These are phyloP conservation scores for Pythium diclinum DNA, from an alignment of 352 stramenopile species.

Conservation along the genomic window DNA sequence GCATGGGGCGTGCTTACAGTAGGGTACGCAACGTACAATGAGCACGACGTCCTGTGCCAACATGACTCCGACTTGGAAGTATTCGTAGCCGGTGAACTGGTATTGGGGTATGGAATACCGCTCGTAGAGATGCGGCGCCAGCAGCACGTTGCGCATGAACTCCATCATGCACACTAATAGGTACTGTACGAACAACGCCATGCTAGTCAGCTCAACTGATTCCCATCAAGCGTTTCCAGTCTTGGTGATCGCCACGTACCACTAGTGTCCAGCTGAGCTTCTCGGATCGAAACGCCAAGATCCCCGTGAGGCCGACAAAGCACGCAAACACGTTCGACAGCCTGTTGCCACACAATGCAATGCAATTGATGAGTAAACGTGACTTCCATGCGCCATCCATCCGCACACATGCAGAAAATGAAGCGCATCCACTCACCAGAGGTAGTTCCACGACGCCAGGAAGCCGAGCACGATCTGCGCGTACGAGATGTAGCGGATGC, in stretches of 20 bases:
- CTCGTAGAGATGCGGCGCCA: constrained; percentile 61
- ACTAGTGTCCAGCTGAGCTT: constrained; percentile 79
- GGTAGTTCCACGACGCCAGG: constrained; percentile 61
- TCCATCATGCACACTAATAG: constrained; percentile 69
- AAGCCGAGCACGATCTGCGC: constrained; percentile 59
- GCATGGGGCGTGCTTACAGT: not conserved
- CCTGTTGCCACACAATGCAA: constrained; percentile 23
- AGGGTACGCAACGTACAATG: constrained; percentile 46
- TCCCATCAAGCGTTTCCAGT: not conserved
- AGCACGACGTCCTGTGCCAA: constrained; percentile 59
- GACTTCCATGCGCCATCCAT: not conserved
- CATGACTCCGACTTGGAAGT: constrained; percentile 68
- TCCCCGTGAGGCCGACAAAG: constrained; percentile 58
- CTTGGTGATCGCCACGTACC: constrained; percentile 32
- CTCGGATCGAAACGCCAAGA: constrained; percentile 70
- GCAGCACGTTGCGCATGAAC: constrained; percentile 64
- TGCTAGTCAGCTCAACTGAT: not conserved
- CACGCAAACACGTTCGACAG: constrained; percentile 72
- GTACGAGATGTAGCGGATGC: constrained; percentile 59
- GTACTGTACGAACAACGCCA: constrained; percentile 33
- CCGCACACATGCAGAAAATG: not conserved
- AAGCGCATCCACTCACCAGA: constrained; percentile 39
- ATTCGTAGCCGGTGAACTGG: constrained; percentile 64
- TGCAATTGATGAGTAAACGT: not conserved
- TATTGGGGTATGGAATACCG: constrained; percentile 53